Conservation (phyloP, 2,329 filamentous ascomycete genomes). For the Apiospora arundinis region DNA sequence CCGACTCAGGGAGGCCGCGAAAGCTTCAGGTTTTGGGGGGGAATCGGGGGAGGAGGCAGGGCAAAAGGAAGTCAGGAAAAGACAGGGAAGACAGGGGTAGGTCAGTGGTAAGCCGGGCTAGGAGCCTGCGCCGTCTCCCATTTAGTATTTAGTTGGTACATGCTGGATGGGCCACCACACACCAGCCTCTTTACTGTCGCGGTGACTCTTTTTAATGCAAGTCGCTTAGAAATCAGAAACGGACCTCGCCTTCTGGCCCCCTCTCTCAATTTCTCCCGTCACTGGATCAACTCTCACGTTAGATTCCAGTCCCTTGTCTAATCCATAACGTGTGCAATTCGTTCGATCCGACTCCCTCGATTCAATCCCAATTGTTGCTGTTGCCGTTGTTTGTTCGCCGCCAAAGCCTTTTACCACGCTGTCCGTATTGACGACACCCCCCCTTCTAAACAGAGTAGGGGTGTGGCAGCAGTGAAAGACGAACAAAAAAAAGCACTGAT, state of each 20-base stretch:
- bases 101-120: background rate
- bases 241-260: constrained; percentile 33
- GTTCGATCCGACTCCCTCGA: background rate
- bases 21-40: background rate
- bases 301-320: constrained; percentile 7
- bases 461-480: constrained; percentile 15
- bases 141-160: constrained; percentile 9
- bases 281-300: constrained; percentile 23
- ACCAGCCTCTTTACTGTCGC: constrained; percentile 8
- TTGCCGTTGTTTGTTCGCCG: background rate
- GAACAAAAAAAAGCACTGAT: background rate
- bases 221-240: constrained; percentile 28
- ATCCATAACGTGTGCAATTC: constrained; percentile 10
- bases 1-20: background rate
- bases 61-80: background rate
- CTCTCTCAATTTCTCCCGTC: constrained; percentile 40
- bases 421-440: constrained; percentile 8
- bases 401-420: constrained; percentile 1
- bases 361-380: background rate
- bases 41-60: background rate
- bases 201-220: constrained; percentile 18
- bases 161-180: background rate
- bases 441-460: constrained; percentile 1
- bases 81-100: background rate
- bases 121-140: constrained; percentile 6